Percentiles rank a stretch among this genome's conserved stretches.
Evolutionary conservation across 2,329 filamentous ascomycete species (phyloP).

Genomic region (Cercospora nicotianae): DNA sequence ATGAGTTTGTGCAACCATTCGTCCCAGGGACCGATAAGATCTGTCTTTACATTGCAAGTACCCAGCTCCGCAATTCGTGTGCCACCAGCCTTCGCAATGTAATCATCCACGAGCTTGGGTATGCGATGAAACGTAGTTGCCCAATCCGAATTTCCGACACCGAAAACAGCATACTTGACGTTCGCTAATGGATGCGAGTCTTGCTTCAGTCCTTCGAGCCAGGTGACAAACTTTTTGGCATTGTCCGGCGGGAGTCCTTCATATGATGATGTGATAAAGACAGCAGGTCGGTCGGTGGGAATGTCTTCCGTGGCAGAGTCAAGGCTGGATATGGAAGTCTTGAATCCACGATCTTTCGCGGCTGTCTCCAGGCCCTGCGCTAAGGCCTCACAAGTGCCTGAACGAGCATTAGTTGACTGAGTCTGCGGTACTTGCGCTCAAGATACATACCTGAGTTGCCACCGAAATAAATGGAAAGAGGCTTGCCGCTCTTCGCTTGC

Average conservation of each 20-base stretch:
- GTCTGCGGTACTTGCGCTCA: background rate
- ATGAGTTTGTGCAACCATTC: constrained; percentile 35
- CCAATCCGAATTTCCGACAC: constrained; percentile 47
- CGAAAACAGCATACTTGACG: constrained; percentile 45
- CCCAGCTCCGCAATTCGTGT: constrained; percentile 36
- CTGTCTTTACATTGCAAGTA: constrained; percentile 41
- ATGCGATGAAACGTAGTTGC: constrained; percentile 45
- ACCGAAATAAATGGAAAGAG: constrained; percentile 12
- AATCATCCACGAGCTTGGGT: constrained; percentile 41
- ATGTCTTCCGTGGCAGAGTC: constrained; percentile 35
- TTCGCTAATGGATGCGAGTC: constrained; percentile 32
- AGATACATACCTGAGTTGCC: constrained; percentile 11
- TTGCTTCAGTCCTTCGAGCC: constrained; percentile 33
- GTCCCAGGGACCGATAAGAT: constrained; percentile 46
- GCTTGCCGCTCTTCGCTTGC: background rate
- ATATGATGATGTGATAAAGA: constrained; percentile 45
- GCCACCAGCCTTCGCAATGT: constrained; percentile 38
- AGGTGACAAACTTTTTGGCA: constrained; percentile 45
- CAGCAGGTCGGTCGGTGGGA: constrained; percentile 40
- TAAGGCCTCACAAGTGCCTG: constrained; percentile 43
- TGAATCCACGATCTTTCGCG: constrained; percentile 41
- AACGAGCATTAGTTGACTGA: background rate
- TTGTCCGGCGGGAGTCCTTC: constrained; percentile 49
- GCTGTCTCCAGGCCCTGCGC: constrained; percentile 42
- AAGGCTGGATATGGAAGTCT: constrained; percentile 39